Base-by-base conservation (phyloP, 1,284 basidiomycete genomes). In the Trametes polyzona region DNA sequence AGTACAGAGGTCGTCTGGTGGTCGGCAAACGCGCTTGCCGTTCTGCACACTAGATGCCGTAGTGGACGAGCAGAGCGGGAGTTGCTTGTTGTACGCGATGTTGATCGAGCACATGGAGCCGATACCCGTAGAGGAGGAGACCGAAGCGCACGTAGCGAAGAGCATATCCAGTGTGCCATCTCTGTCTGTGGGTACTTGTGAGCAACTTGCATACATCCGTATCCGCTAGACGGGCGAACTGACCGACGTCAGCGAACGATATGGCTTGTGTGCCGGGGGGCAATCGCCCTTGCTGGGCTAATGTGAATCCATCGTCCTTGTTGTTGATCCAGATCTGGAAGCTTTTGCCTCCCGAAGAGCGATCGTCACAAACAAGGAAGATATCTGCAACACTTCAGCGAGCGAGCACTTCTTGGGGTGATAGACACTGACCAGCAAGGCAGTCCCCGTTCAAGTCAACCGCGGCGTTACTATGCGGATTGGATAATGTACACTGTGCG, bases 141-240 rank as follows among this genome's bases (percentile, higher is more conserved):
- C 83, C 1, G 80, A 82, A 1, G 82, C 76, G 71, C 96, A 99
- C 0, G 90, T 90, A 0, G 93, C 83, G 67, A 98, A 96, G 46
- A 99, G 81, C 79, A 99, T 87, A 71, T 99, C 96, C 42, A 98
- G 92, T 0, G 96, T 96, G 1, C 96, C 96, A 67, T 99, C 97
- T 12, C 97, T 86, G 70, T 97, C 94, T 95, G 40, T 30, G 54
- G 11, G 51, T 12, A 21, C 30, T 3, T n/a, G 24, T 32, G 27
- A 24, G 33, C 37, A 40, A 23, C 43, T 44, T 26, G n/a, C n/a
- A n/a, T n/a, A n/a, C n/a, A n/a, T n/a, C n/a, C n/a, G n/a, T n/a
- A n/a, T n/a, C n/a, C n/a, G n/a, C n/a, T n/a, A n/a, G n/a, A n/a
- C n/a, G n/a, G n/a, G n/a, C n/a, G n/a, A n/a, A n/a, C n/a, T n/a